A percentile compares a stretch with the other conserved stretches of the same genome.
Conservation (phyloP, 2,329 filamentous ascomycete genomes). For the Scortechinia acanthostroma region DNA sequence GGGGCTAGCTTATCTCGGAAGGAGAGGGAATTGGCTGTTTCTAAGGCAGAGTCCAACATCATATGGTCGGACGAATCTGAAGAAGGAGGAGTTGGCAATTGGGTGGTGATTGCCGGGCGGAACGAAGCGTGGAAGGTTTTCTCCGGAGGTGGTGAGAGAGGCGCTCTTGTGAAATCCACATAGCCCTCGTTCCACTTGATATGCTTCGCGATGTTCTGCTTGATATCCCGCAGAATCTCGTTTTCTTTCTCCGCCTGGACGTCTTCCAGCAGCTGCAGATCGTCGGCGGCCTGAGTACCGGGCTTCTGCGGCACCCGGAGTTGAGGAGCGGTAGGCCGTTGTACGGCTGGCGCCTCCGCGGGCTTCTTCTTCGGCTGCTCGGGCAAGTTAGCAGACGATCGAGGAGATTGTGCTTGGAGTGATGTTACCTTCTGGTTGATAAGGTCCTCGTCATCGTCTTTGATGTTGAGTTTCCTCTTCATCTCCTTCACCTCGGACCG, state of each 20-base stretch:
- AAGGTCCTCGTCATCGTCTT: slow-evolving; percentile 58
- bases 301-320: slow-evolving; percentile 43
- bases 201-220: slow-evolving; percentile 54
- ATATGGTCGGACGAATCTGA: slow-evolving; percentile 28
- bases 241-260: slow-evolving; percentile 49
- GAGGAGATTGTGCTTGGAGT: slow-evolving; percentile 18
- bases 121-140: slow-evolving; percentile 28
- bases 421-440: slow-evolving; percentile 54
- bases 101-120: slow-evolving; percentile 35
- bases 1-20: not conserved
- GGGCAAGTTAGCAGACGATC: slow-evolving; percentile 14
- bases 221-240: slow-evolving; percentile 50
- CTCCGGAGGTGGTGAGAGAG: slow-evolving; percentile 53
- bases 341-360: slow-evolving; percentile 27
- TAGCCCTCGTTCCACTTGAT: slow-evolving; percentile 60
- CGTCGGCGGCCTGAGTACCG: slow-evolving; percentile 42
- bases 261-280: slow-evolving; percentile 50
- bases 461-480: slow-evolving; percentile 57
- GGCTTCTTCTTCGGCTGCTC: slow-evolving; percentile 36
- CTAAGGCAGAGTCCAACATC: not conserved
- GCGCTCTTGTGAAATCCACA: slow-evolving; percentile 53
- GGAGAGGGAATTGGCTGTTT: not conserved
- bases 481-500: slow-evolving; percentile 52
- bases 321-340: slow-evolving; percentile 37
- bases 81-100: slow-evolving; percentile 38